These are phyloP conservation scores for Kernera saxatilis DNA, from an alignment of 345 rosid genomes.

Conservation along the genomic window DNA sequence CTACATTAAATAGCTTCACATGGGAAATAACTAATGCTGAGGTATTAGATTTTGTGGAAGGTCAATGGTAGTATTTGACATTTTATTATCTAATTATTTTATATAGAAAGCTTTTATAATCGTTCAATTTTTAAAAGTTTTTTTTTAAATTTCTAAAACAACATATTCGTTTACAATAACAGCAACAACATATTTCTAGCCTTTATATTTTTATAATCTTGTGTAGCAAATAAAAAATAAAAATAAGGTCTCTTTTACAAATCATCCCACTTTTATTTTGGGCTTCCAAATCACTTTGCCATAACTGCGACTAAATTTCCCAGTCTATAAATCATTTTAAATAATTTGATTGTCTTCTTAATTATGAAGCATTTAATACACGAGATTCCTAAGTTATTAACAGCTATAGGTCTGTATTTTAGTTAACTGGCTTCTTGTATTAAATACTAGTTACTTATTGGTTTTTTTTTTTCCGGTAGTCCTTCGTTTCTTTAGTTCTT, in stretches of 20 bases:
- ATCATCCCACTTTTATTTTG: not conserved
- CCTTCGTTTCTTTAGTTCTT: not conserved
- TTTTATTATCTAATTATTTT: not conserved
- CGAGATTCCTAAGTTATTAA: not conserved
- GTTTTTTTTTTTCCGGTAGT: not conserved
- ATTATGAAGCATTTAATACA: slow-evolving; percentile 15
- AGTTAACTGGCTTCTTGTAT: slow-evolving; percentile 13
- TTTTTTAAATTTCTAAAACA: not conserved
- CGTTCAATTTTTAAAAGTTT: not conserved
- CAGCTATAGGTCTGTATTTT: slow-evolving; percentile 26
- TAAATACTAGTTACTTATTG: not conserved
- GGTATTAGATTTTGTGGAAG: slow-evolving; percentile 17
- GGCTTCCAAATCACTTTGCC: not conserved
- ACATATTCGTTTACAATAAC: not conserved
- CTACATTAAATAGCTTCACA: slow-evolving; percentile 28
- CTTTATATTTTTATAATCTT: not conserved
- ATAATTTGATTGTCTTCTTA: slow-evolving; percentile 9
- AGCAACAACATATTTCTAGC: not conserved
- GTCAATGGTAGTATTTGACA: slow-evolving; percentile 25
- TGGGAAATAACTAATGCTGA: slow-evolving; percentile 26
- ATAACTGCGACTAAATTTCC: not conserved
- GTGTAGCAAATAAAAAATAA: not conserved
- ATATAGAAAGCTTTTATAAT: not conserved
- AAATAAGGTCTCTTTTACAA: not conserved
- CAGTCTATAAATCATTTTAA: not conserved